Base-by-base conservation (phyloP, 2,329 filamentous ascomycete species). In the Clonostachys sp. region DNA sequence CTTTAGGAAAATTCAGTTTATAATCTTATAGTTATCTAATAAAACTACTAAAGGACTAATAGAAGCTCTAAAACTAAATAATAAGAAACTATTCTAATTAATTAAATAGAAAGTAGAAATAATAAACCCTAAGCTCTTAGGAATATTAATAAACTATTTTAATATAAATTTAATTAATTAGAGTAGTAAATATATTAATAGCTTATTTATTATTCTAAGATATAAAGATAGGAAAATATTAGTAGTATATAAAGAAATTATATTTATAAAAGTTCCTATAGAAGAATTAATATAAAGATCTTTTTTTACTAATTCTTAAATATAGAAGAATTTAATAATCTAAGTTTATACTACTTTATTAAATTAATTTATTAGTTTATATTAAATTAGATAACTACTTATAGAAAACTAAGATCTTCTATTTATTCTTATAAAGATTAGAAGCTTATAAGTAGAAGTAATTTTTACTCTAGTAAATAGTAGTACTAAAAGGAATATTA, bases 261-360 rank as follows among this genome's bases (percentile, higher is more conserved):
- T 45, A 42, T 38, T 18, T 6, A 14, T 39, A 39, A 39, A 39
- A 12, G 5, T 39, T 7, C 2, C 9, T 39, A 39, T 41, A 44
- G 54, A 43, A 63, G 41, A 16, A 43, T 50, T 52, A 64, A 62
- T 12, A 44, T 39, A 52, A 48, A 63, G 18, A 58, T 12, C 71
- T 12, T 14, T 39, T 6, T 39, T 14, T 39, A 39, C 3, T 39
- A 39, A 39, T 9, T 39, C 10, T 12, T 6, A 12, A 6, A 16
- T 54, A 35, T 13, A 53, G 6, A 24, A 50, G 34, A 38, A 18
- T 41, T 40, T 41, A 10, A 53, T 55, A 44, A 53, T 52, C 38
- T 42, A 48, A 42, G 56, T 55, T 17, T 34, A 12, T 51, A 56
- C 8, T 34, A 45, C 45, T 7, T 46, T 14, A 34, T 36, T 33